Evolutionary conservation across 257 asterid genomes (phyloP), one percentile per base, ranked within the genome.

Genomic region (Lavandula angustifolia): DNA sequence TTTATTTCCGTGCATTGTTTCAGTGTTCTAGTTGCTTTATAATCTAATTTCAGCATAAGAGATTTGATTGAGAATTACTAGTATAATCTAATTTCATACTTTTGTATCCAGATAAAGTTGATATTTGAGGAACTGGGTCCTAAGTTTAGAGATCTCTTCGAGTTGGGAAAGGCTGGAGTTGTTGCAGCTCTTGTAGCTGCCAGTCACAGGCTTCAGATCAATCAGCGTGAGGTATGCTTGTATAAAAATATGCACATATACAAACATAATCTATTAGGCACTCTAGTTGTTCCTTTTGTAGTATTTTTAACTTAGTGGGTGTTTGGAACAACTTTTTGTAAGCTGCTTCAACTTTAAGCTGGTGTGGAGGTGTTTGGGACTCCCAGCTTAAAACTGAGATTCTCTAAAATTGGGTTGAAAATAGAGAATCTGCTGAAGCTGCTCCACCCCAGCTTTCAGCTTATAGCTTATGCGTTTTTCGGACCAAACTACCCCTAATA

Each of bases 141-240:
- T 54, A 86, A 79, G 61, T 82, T 90, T 65, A 68, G 74, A 74
- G 70, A 81, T 70, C 99, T 94, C 72, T 73, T 94, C 9, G 95
- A 84, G 73, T 75, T 80, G 84, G 96, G 97, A 52, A 82, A 76
- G 76, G 62, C 89, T 76, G 99, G 99, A 72, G 99, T 94, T 64
- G 82, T 90, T 75, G 99, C 96, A 49, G 89, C 95, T 68, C 71
- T 94, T 58, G 65, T 94, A 76, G 97, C 92, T 68, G 87, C 95
- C 65, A 72, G 87, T 71, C 90, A 90, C 76, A 87, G 85, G 73
- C 95, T 85, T 66, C 85, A 86, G 59, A 76, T 73, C 65, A 75
- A 79, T 68, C 96, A 80, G 73, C 79, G 54, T 9, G 72, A 87
- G 96, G 95, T 86, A 47, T 68, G 54, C 43, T 38, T 18, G 53